phyloP scores from a whole-genome alignment of 1,139 yeast genomes.

The Pichia sp. region DNA sequence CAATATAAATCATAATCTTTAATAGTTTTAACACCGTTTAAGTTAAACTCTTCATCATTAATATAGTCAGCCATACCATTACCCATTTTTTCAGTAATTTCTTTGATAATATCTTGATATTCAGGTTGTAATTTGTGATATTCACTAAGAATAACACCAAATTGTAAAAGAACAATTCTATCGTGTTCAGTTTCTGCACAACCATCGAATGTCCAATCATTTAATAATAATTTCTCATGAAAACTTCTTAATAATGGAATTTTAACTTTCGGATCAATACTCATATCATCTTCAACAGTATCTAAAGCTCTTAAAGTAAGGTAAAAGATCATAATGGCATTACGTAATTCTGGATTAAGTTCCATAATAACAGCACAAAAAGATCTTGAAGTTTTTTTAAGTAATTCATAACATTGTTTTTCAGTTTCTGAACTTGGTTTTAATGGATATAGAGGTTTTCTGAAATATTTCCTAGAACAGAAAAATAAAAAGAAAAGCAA shows the following conservation, averaged over 20 bases:
- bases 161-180: conserved; percentile 69
- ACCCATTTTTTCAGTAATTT: conserved; percentile 82
- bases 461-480: conserved; percentile 32
- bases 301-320: conserved; percentile 85
- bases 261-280: conserved; percentile 63
- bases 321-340: conserved; percentile 77
- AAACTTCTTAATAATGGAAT: conserved; percentile 70
- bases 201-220: conserved; percentile 78
- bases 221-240: conserved; percentile 50
- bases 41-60: conserved; percentile 67
- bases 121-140: conserved; percentile 66
- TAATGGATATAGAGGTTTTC: conserved; percentile 51
- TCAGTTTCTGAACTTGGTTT: conserved; percentile 42
- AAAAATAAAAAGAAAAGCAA: not conserved
- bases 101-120: conserved; percentile 72
- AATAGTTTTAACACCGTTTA: conserved; percentile 70
- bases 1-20: conserved; percentile 87
- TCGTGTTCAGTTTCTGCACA: conserved; percentile 75
- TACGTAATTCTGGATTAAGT: conserved; percentile 82
- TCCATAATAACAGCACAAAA: conserved; percentile 90
- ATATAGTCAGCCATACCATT: conserved; percentile 97
- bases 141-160: conserved; percentile 61
- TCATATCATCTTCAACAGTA: conserved; percentile 96
- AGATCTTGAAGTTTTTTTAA: conserved; percentile 74
- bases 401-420: conserved; percentile 61